Conservation (phyloP, 345 rosid genomes). For the Populus simonii region DNA sequence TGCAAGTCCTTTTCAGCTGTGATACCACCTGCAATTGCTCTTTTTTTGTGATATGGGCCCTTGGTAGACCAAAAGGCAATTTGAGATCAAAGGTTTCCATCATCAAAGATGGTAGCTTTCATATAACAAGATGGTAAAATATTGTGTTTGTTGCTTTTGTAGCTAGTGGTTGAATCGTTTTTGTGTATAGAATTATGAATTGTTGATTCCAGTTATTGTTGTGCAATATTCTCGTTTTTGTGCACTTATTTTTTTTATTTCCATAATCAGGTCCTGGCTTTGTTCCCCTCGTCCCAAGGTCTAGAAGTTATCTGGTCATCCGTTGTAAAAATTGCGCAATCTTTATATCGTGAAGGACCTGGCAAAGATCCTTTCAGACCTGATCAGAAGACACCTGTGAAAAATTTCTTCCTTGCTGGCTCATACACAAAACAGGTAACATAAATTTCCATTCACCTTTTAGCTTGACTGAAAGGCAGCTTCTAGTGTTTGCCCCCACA, state of each 20-base stretch:
- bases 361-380: slow-evolving; percentile 98
- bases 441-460: neutral
- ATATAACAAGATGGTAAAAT: neutral
- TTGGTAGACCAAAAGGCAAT: neutral
- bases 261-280: slow-evolving; percentile 50
- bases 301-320: slow-evolving; percentile 89
- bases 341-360: slow-evolving; percentile 90
- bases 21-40: neutral
- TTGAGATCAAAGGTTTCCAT: neutral
- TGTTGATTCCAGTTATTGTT: neutral
- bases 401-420: slow-evolving; percentile 92
- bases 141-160: neutral
- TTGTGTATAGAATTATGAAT: neutral
- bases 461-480: neutral
- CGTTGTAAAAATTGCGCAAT: slow-evolving; percentile 91
- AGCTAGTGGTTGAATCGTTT: neutral
- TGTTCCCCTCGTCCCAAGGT: slow-evolving; percentile 90
- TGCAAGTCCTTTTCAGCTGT: neutral
- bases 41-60: neutral
- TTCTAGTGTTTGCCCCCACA: neutral
- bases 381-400: slow-evolving; percentile 88
- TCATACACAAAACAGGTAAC: slow-evolving; percentile 93
- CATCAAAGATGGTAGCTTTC: neutral
- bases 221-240: neutral
- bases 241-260: neutral